Evolutionary conservation across 75 land plant species (phyloP).

Genomic region (Selaginella tamariscina): DNA sequence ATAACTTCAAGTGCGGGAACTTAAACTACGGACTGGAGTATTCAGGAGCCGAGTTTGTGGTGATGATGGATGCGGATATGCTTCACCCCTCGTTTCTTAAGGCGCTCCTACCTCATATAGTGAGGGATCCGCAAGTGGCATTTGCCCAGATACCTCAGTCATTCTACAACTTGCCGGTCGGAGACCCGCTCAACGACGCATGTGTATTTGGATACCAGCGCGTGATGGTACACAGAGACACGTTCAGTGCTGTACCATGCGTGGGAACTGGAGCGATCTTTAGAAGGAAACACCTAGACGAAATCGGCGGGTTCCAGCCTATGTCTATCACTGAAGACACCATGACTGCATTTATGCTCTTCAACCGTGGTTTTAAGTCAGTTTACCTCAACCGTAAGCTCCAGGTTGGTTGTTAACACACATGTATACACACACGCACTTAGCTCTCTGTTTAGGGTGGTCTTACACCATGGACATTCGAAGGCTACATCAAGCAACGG

Average conservation of each 20-base stretch:
- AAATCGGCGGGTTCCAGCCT: no score
- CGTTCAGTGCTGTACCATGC: slow-evolving; percentile 19
- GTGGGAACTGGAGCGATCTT: slow-evolving; percentile 21
- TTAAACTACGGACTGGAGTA: slow-evolving; percentile 24
- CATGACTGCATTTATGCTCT: no score
- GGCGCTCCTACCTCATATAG: slow-evolving; percentile 19
- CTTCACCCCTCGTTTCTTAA: slow-evolving; percentile 22
- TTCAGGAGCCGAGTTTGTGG: slow-evolving; percentile 23
- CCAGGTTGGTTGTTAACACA: slow-evolving; percentile 22
- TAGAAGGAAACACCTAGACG: no score
- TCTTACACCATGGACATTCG: no score
- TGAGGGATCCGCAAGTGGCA: slow-evolving; percentile 17
- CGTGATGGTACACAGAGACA: no score
- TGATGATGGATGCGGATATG: slow-evolving; percentile 33
- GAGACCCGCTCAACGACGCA: slow-evolving; percentile 28
- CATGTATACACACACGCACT: slow-evolving; percentile 14
- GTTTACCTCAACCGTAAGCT: slow-evolving; percentile 25
- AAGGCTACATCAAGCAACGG: no score
- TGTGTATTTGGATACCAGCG: slow-evolving; percentile 22
- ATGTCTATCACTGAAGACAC: no score
- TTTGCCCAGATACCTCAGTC: slow-evolving; percentile 27
- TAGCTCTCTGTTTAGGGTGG: no score
- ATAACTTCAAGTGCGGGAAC: no score
- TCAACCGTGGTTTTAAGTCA: no score
- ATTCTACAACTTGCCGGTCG: slow-evolving; percentile 27